Evolutionary conservation across 2,329 filamentous ascomycete genomes (phyloP).

Genomic region (Alternaria sp.): DNA sequence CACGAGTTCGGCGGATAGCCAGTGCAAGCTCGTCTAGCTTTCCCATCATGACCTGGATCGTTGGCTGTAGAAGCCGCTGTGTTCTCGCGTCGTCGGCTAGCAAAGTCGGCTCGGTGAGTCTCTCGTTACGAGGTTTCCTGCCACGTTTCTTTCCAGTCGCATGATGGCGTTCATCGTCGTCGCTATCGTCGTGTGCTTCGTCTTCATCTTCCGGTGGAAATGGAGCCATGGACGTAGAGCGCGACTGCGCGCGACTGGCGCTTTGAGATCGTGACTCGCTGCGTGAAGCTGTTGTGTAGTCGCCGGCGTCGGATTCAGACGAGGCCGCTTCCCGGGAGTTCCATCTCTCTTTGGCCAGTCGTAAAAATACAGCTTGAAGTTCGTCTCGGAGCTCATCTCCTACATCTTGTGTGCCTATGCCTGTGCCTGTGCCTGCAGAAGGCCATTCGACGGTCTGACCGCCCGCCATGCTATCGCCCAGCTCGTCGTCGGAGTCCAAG

Average conservation of each 20-base stretch:
- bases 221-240: slow-evolving; percentile 9
- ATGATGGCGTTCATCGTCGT: slow-evolving; percentile 1
- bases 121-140: slow-evolving; percentile 18
- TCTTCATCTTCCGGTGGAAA: slow-evolving; percentile 19
- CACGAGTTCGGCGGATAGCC: slow-evolving; percentile 73
- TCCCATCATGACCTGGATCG: slow-evolving; percentile 73
- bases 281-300: not conserved
- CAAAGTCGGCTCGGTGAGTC: slow-evolving; percentile 59
- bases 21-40: slow-evolving; percentile 75
- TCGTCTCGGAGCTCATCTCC: slow-evolving; percentile 74
- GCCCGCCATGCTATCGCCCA: slow-evolving; percentile 16
- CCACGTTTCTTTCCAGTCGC: slow-evolving; percentile 16
- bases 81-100: slow-evolving; percentile 77
- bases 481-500: slow-evolving; percentile 64
- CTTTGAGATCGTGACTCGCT: slow-evolving; percentile 27
- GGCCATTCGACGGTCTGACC: slow-evolving; percentile 64
- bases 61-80: slow-evolving; percentile 70
- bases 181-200: not conserved
- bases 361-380: slow-evolving; percentile 71
- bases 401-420: slow-evolving; percentile 55
- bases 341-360: slow-evolving; percentile 71
- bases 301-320: slow-evolving; percentile 19
- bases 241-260: slow-evolving; percentile 8
- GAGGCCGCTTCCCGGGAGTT: slow-evolving; percentile 50
- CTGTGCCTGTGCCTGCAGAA: slow-evolving; percentile 54